Evolutionary conservation across 2,329 filamentous ascomycete genomes (phyloP), one percentile per base, ranked within the genome.

Genomic region (Trichoderma brevicompactum): DNA sequence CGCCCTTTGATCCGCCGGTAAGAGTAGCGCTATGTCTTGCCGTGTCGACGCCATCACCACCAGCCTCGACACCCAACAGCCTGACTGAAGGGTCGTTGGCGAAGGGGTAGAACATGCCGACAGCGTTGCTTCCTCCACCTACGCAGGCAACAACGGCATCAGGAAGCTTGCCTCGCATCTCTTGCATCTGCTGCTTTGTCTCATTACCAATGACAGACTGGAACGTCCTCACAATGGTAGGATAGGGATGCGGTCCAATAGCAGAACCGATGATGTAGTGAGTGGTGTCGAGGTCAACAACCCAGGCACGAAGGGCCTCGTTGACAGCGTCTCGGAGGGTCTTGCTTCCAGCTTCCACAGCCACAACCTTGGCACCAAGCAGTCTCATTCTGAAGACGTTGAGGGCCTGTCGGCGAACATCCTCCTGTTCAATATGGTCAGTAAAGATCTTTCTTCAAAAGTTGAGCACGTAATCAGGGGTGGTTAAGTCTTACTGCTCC

Each of bases 311-410:
- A 74, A 99, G 82, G 19, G 95, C 94, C 80, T 99, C 94, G 80
- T 98, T 98, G 79, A 98, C 94, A 3, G 94, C 91, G 73, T 94
- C 91, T 66, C 91, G 89, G 36, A 94, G 87, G 3, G 91, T 94
- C 72, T 88, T 87, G 72, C 90, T 92, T 63, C 95, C 95, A 53
- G 94, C 92, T 76, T 97, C 93, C 52, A 99, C 95, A 4, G 95
- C 90, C 46, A 99, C 86, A 48, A 99, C 95, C 71, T 91, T 90
- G 56, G 95, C 95, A 66, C 95, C 95, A 6, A 99, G 89, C 10
- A 99, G 86, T 78, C 96, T 95, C 87, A 99, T 99, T 50, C 95
- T 91, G 87, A 99, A 99, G 44, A 99, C 95, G 78, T 99, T 99
- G 66, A 99, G 85, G 2, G 95, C 94, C 78, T 99, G 95, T 71